Conservation (phyloP, 1,284 basidiomycete genomes). For the Boletus semigastroideus region DNA sequence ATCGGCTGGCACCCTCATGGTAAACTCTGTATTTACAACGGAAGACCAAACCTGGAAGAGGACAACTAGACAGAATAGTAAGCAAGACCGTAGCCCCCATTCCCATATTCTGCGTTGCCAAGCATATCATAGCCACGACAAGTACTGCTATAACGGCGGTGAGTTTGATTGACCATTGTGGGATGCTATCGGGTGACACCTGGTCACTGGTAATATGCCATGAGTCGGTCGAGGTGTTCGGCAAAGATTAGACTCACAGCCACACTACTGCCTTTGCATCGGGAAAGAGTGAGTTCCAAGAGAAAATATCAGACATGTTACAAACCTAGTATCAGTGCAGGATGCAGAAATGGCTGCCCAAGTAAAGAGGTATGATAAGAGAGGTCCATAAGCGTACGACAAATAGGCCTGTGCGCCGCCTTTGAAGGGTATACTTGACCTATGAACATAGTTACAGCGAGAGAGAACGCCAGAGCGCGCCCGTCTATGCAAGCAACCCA, state of each 20-base stretch:
- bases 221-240: slow-evolving; percentile 86
- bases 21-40: too few relatives aligned
- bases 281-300: slow-evolving; percentile 1
- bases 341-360: slow-evolving; percentile 90
- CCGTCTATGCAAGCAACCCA: slow-evolving; percentile 89
- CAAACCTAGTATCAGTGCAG: slow-evolving; percentile 79
- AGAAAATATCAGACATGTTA: background rate
- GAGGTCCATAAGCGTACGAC: slow-evolving; percentile 85
- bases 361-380: slow-evolving; percentile 83
- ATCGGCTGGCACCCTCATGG: too few relatives aligned
- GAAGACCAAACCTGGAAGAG: too few relatives aligned
- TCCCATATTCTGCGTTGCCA: slow-evolving; percentile 78
- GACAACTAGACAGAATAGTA: too few relatives aligned
- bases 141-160: slow-evolving; percentile 77
- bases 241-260: slow-evolving; percentile 72
- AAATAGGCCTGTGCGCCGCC: slow-evolving; percentile 93
- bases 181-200: slow-evolving; percentile 74
- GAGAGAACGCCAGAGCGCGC: slow-evolving; percentile 44
- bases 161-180: slow-evolving; percentile 92
- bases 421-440: slow-evolving; percentile 69
- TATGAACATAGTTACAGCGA: slow-evolving; percentile 2
- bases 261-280: slow-evolving; percentile 56
- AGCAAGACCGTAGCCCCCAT: slow-evolving; percentile 83
- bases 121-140: slow-evolving; percentile 74
- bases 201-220: slow-evolving; percentile 65